Base-by-base conservation (phyloP, 169 alveolate species). In the Eimeria necatrix region DNA sequence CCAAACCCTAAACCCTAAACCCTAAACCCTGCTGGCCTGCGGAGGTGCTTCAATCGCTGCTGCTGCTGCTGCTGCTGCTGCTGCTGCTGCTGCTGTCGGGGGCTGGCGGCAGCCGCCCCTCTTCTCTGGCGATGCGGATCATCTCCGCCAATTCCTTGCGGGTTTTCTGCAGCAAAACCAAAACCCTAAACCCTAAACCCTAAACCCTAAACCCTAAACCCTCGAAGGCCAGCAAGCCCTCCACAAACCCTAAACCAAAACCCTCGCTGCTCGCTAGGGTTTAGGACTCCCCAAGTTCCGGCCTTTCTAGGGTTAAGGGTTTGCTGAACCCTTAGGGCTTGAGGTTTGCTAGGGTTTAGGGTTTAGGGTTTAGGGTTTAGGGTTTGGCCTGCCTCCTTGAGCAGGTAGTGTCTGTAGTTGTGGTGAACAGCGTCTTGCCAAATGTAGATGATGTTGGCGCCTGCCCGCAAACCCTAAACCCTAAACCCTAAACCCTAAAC, bases 131-230 rank as follows among this genome's bases (percentile, higher is more conserved):
- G 41, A 51, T 22, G 49, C 94, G 94, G 16, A 88, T 88, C 60
- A 88, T 26, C 87, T 88, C 94, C 9, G 94, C 94, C 73, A 88
- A 53, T 26, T 88, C 94, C 60, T 88, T 88, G 8, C 94, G 94
- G 3, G 94, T 70, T 48, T 88, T 88, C 94, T 88, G 94, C 91
- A 56, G 91, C 70, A 16, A 1, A 51, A 24, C 18, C 8, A 8
- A 64, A 51, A 80, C 71, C 89, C 89, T 49, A 80, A 49, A 51
- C 89, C 89, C 70, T 46, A 51, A 74, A 49, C 59, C 85, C 56
- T 41, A 74, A 74, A 74, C 85, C 85, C 52, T 46, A 6, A 74
- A 74, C 85, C 85, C 85, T 74, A 10, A 74, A 12, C 26, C 56
- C 51, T 10, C n/a, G n/a, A n/a, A n/a, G n/a, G n/a, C n/a, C n/a